phyloP scores from a whole-genome alignment of 257 asterid genomes.

The Scutellaria minor region DNA sequence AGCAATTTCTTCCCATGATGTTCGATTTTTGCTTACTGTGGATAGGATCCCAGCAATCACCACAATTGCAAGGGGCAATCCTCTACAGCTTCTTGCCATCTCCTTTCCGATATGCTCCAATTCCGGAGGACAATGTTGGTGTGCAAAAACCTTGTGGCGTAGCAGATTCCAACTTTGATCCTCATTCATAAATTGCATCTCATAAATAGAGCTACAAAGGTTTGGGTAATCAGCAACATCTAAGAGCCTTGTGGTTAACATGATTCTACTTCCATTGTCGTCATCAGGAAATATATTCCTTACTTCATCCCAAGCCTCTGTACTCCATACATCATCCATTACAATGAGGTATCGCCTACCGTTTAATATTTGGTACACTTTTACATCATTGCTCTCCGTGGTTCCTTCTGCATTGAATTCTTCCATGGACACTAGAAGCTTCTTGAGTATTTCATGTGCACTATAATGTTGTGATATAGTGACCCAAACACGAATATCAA shows the following conservation, averaged over 20 bases:
- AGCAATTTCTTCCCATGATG: no score
- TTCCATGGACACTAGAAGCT: no score
- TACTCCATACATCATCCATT: slow-evolving; percentile 32
- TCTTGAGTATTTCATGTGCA: no score
- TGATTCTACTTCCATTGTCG: background rate
- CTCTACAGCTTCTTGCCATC: slow-evolving; percentile 19
- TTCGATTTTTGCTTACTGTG: background rate
- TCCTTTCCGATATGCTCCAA: background rate
- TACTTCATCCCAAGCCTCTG: slow-evolving; percentile 21
- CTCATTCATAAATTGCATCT: no score
- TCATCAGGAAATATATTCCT: slow-evolving; percentile 12
- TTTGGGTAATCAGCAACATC: no score
- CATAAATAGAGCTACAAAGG: no score
- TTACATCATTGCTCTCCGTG: background rate
- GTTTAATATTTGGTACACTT: slow-evolving; percentile 8
- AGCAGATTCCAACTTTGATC: slow-evolving; percentile 18
- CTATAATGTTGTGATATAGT: no score
- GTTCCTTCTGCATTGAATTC: no score
- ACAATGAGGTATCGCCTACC: slow-evolving; percentile 15
- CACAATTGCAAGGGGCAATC: slow-evolving; percentile 15
- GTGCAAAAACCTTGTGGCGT: background rate
- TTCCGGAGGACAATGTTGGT: background rate
- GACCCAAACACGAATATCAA: slow-evolving; percentile 28
- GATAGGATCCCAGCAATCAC: slow-evolving; percentile 25
- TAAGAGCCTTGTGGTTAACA: no score